Evolutionary conservation across 208 protist species (phyloP).

Genomic region (Herpetomonas tarakana): DNA sequence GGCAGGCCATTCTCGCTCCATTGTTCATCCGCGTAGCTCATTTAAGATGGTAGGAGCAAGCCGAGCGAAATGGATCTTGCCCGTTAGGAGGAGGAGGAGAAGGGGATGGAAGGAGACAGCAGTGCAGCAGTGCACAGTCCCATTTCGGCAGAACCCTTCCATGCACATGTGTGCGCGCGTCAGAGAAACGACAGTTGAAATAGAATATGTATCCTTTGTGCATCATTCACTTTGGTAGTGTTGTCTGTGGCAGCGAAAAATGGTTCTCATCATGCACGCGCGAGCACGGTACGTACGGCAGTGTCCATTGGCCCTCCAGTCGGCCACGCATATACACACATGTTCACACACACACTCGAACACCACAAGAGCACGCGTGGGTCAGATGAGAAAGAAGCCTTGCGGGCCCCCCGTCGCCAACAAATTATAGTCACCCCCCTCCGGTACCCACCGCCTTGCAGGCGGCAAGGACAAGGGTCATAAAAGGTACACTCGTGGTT

Average conservation of each 20-base stretch:
- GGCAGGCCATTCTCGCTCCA: too few relatives aligned
- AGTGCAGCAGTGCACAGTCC: too few relatives aligned
- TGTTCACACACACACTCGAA: not conserved
- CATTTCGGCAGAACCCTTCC: too few relatives aligned
- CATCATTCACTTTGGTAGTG: too few relatives aligned
- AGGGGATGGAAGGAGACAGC: too few relatives aligned
- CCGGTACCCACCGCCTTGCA: not conserved
- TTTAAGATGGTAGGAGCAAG: too few relatives aligned
- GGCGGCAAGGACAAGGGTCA: conserved; percentile 1
- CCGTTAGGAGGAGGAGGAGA: too few relatives aligned
- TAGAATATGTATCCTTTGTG: not conserved
- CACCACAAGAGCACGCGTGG: not conserved
- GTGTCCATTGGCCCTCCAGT: not conserved
- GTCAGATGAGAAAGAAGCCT: not conserved
- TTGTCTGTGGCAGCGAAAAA: too few relatives aligned
- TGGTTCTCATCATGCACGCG: conserved; percentile 2
- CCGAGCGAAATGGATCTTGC: too few relatives aligned
- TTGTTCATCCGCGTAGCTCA: too few relatives aligned
- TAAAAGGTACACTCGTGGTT: conserved; percentile 7
- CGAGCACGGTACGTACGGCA: too few relatives aligned
- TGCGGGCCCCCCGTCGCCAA: too few relatives aligned
- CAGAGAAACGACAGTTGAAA: conserved; percentile 9
- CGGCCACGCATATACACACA: conserved; percentile 3
- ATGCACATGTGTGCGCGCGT: not conserved
- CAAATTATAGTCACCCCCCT: not conserved